Base-by-base conservation (phyloP, 495 filamentous ascomycete genomes). In the Cairneyella variabilis region DNA sequence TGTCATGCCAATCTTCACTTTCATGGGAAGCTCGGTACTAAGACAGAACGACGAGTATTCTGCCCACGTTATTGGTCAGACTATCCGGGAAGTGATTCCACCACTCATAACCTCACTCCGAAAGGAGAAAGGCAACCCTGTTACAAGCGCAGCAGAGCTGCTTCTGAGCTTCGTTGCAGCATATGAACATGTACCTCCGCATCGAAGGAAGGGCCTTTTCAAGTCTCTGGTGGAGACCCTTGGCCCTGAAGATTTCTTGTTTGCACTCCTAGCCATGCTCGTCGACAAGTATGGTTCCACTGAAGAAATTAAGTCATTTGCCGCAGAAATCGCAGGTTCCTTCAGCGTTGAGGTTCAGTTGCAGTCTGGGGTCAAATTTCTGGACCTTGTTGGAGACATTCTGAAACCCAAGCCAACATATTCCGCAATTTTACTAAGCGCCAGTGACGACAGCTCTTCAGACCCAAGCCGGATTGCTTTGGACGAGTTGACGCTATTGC, bases 1-100 rank as follows among this genome's bases (percentile, higher is more conserved):
- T 54, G 88, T 98, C 46, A 97, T 98, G 93, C 95, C 95, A 5
- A 91, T 98, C 30, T 98, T 98, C 70, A 97, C 93, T 0, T 97
- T 96, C 68, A 95, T 97, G 89, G 88, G 90, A 32, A 83, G 84
- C 25, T 92, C 86, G 22, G 83, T 95, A 9, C 78, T 98, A 18
- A 82, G 86, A 26, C 90, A 95, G 69, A 85, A 90, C 56, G 93
- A 98, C 62, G 91, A 97, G 36, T 97, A 93, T 69, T 97, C 93
- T 4, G 90, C 90, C 3, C 85, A 95, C 61, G 91, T 97, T 22
- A 90, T 97, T 54, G 87, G 86, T 48, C 82, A 88, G 66, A 97
- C 92, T 0, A 86, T 98, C 55, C 84, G 88, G 45, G 84, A 89
- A 57, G 87, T 98, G 20, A 86, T 98, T 27, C 93, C 93, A 4